Conservation (phyloP, 2,329 filamentous ascomycete species). For the Neonectria faginata region DNA sequence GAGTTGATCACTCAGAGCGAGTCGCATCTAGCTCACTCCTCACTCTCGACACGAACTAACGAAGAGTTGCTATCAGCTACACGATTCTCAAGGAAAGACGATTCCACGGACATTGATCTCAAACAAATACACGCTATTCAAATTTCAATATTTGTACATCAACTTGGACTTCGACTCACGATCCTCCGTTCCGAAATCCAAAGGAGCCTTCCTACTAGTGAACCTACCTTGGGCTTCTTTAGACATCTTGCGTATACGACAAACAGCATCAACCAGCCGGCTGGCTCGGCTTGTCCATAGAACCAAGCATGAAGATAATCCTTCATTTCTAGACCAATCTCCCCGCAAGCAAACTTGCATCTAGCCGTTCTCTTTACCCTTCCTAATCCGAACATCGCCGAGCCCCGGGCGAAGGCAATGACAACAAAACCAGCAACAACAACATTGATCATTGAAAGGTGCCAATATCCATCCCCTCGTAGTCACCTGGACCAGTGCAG, state of each 20-base stretch:
- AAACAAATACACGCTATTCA: not conserved
- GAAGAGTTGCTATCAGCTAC: no score
- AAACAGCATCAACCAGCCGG: not conserved
- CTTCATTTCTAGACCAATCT: not conserved
- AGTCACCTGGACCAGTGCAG: conserved; percentile 9
- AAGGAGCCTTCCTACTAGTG: not conserved
- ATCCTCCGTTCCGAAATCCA: not conserved
- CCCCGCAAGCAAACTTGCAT: not conserved
- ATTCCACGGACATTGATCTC: no score
- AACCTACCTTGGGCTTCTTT: not conserved
- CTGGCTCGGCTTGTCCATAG: not conserved
- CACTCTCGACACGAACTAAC: no score
- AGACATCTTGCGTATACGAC: not conserved
- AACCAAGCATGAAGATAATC: not conserved
- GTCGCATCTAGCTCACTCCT: no score
- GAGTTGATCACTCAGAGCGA: no score
- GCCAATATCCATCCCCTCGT: not conserved
- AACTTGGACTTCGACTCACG: not conserved
- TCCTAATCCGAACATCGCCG: conserved; percentile 19
- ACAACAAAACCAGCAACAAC: not conserved
- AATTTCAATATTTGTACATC: no score
- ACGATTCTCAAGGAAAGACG: no score
- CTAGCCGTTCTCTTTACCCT: not conserved
- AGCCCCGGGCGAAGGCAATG: conserved; percentile 4
- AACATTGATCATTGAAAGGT: conserved; percentile 7